phyloP scores from a whole-genome alignment of 192 early-diverging fungal genomes.

The Endogone sp. region DNA sequence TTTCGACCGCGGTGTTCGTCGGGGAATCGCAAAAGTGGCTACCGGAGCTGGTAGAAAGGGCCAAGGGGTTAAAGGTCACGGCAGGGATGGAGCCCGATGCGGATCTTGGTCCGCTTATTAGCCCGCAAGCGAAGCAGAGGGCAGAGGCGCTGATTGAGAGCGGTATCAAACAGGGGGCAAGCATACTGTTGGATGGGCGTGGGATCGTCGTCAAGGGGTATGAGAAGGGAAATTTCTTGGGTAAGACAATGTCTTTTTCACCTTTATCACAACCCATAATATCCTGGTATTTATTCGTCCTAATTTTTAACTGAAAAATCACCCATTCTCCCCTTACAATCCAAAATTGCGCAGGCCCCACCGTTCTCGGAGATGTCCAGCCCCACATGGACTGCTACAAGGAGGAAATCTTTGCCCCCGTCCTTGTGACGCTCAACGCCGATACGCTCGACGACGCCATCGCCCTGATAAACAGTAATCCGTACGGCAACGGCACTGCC shows the following conservation, averaged over 20 bases:
- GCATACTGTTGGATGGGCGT: constrained; percentile 85
- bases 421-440: constrained; percentile 76
- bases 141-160: constrained; percentile 75
- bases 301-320: constrained; percentile 1
- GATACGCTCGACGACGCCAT: constrained; percentile 91
- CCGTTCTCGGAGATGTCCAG: constrained; percentile 74
- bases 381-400: constrained; percentile 83
- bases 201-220: constrained; percentile 64
- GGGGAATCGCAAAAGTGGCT: constrained; percentile 82
- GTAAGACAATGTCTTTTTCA: constrained; percentile 20
- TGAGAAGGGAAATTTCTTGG: constrained; percentile 93
- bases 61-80: constrained; percentile 75
- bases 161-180: constrained; percentile 83
- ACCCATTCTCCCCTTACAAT: background rate
- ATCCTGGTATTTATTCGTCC: background rate
- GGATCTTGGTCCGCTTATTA: constrained; percentile 91
- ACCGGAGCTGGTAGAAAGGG: constrained; percentile 85
- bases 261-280: no score
- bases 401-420: constrained; percentile 97
- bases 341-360: constrained; percentile 54
- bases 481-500: constrained; percentile 82
- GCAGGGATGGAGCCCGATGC: constrained; percentile 81
- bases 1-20: constrained; percentile 89
- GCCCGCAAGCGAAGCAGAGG: constrained; percentile 70
- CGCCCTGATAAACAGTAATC: constrained; percentile 84